Percentiles rank a stretch among this genome's conserved stretches.
Evolutionary conservation across 306 rosid genomes (phyloP).

Genomic region (Mimosa pudica): DNA sequence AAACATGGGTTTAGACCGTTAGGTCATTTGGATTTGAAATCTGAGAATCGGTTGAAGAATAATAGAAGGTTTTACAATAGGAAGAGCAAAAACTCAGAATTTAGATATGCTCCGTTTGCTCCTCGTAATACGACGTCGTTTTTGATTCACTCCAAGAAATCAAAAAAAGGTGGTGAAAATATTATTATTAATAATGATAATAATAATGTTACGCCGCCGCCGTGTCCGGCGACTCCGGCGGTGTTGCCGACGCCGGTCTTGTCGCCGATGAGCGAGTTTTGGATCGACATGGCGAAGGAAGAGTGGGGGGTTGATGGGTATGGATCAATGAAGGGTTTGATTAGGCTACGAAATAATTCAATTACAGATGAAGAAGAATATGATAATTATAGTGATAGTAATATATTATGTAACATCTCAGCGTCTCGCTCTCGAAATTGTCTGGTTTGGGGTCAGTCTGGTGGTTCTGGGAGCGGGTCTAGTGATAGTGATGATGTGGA

Average conservation of each 20-base stretch:
- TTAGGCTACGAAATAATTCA: constrained; percentile 50
- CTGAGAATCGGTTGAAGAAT: constrained; percentile 55
- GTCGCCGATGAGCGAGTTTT: constrained; percentile 67
- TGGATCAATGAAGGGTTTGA: constrained; percentile 83
- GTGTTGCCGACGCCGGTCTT: constrained; percentile 62
- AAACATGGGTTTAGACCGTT: constrained; percentile 45
- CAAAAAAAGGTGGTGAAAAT: constrained; percentile 27
- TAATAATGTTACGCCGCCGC: constrained; percentile 30
- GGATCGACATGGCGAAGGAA: constrained; percentile 68
- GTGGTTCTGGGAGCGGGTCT: constrained; percentile 41
- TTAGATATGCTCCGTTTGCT: constrained; percentile 72
- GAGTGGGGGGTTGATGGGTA: constrained; percentile 89
- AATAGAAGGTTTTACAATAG: constrained; percentile 55
- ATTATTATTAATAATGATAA: constrained; percentile 35
- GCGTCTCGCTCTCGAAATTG: no score
- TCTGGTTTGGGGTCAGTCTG: no score
- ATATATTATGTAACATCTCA: no score
- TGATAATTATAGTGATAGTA: background rate
- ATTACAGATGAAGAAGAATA: background rate
- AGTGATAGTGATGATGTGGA: constrained; percentile 69
- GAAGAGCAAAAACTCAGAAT: constrained; percentile 50
- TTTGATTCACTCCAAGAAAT: constrained; percentile 66
- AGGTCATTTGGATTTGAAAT: constrained; percentile 46
- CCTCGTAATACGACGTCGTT: constrained; percentile 82
- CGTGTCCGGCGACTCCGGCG: constrained; percentile 67